A percentile compares a stretch with the other conserved stretches of the same genome.
phyloP scores from a whole-genome alignment of 148 eudicot species.

The Spergularia bocconei region DNA sequence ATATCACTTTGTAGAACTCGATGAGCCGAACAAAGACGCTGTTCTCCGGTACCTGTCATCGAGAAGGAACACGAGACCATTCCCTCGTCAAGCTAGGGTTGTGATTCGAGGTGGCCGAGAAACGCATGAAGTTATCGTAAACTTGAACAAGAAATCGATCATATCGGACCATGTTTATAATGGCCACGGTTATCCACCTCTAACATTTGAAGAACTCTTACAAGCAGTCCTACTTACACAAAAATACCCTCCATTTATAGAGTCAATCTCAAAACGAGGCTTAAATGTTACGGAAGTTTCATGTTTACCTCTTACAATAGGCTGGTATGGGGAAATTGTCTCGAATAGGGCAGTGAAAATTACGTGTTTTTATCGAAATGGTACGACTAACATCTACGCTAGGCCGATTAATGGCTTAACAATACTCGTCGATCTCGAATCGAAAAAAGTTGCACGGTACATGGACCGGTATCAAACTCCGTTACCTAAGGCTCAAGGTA shows the following conservation, averaged over 20 bases:
- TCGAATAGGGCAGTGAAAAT: conserved; percentile 48
- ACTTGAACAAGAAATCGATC: conserved; percentile 38
- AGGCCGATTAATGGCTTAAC: conserved; percentile 72
- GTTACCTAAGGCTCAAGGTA: conserved; percentile 56
- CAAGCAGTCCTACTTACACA: conserved; percentile 43
- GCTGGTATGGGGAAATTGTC: conserved; percentile 72
- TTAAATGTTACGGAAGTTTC: conserved; percentile 65
- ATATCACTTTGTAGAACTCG: conserved; percentile 75
- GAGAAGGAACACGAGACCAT: not conserved
- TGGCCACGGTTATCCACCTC: conserved; percentile 78
- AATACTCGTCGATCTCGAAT: conserved; percentile 53
- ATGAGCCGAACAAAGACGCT: conserved; percentile 64
- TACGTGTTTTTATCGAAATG: conserved; percentile 62
- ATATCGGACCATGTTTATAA: conserved; percentile 43
- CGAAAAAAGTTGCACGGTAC: conserved; percentile 32
- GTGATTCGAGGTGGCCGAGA: conserved; percentile 52
- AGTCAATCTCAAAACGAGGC: conserved; percentile 56
- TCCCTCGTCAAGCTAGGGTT: conserved; percentile 67
- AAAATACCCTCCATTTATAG: conserved; percentile 36
- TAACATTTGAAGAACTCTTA: conserved; percentile 50
- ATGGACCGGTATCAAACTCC: conserved; percentile 44
- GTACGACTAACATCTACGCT: conserved; percentile 63
- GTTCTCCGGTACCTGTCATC: conserved; percentile 55
- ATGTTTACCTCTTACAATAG: conserved; percentile 66
- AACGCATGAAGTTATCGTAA: conserved; percentile 58